Evolutionary conservation across 2,329 filamentous ascomycete species (phyloP), one percentile per base, ranked within the genome.

Genomic region (Hypoxylon sp.): DNA sequence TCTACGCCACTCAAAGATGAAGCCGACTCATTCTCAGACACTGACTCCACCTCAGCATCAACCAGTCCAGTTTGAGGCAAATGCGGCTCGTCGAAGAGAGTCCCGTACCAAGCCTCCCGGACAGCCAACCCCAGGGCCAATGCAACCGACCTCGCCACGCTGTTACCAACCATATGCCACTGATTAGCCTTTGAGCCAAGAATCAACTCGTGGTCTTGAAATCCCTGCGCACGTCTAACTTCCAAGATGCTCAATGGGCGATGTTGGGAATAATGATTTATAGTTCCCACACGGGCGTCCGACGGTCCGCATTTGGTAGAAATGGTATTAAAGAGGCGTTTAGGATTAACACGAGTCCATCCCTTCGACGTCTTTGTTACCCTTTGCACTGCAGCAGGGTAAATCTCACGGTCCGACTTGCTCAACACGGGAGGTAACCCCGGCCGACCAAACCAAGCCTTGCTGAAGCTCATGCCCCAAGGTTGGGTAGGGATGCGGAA

Each of bases 81-180:
- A 34, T 63, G 60, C 41, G 55, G 67, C 23, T 74, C 74, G 11
- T 80, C 79, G 23, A 74, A 74, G 17, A 83, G 67, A 2, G 79
- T 78, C 0, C 80, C 81, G 3, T 79, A 72, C 79, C 80, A 89
- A 0, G 90, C 90, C 67, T 90, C 84, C 6, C 90, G 82, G 11
- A 94, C 79, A 9, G 84, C 81, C 3, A 92, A 74, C 0, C 93
- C 93, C 1, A 94, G 76, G 0, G 88, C 87, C 17, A 93, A 78
- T 0, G 91, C 87, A 0, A 93, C 86, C 23, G 88, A 86, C 7
- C 92, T 82, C 2, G 92, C 87, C 0, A 97, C 93, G 28, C 90
- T 92, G 76, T 97, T 97, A 0, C 93, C 93, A 0, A 94, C 82
- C 19, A 93, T 87, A 60, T 84, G 86, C 80, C 87, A 89, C 74